phyloP scores from a whole-genome alignment of 1,284 basidiomycete genomes.

The Lignosus rhinocerotis region DNA sequence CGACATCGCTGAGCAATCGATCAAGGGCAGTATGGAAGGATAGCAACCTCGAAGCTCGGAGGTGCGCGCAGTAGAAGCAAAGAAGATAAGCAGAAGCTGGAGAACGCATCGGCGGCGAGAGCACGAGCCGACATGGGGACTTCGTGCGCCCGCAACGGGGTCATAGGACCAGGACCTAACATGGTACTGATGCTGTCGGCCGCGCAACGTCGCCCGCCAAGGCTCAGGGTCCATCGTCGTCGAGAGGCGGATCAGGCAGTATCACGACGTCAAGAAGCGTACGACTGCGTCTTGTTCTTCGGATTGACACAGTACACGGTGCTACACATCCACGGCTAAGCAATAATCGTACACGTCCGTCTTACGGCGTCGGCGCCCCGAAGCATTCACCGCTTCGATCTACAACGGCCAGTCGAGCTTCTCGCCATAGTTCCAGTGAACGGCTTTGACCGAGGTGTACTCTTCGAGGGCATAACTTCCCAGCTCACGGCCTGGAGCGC shows the following conservation, averaged over 20 bases:
- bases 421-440: conserved; percentile 88
- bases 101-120: background rate
- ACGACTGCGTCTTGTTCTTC: background rate
- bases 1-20: background rate
- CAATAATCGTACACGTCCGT: conserved; percentile 14
- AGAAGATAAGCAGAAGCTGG: background rate
- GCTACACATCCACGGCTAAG: background rate
- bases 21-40: background rate
- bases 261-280: background rate
- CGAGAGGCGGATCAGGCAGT: background rate
- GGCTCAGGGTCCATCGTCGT: too few species aligned
- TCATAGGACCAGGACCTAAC: too few species aligned
- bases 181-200: too few species aligned
- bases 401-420: conserved; percentile 77
- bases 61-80: background rate
- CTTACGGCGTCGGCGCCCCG: conserved; percentile 1
- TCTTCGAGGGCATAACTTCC: conserved; percentile 86
- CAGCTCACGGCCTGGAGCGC: conserved; percentile 72
- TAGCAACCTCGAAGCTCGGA: background rate
- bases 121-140: background rate
- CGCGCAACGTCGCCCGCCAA: too few species aligned
- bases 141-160: too few species aligned
- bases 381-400: conserved; percentile 12
- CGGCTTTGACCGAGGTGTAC: conserved; percentile 83
- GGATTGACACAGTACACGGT: background rate